Base-by-base conservation (phyloP, 2,329 filamentous ascomycete species). In the Penicillium sp. region DNA sequence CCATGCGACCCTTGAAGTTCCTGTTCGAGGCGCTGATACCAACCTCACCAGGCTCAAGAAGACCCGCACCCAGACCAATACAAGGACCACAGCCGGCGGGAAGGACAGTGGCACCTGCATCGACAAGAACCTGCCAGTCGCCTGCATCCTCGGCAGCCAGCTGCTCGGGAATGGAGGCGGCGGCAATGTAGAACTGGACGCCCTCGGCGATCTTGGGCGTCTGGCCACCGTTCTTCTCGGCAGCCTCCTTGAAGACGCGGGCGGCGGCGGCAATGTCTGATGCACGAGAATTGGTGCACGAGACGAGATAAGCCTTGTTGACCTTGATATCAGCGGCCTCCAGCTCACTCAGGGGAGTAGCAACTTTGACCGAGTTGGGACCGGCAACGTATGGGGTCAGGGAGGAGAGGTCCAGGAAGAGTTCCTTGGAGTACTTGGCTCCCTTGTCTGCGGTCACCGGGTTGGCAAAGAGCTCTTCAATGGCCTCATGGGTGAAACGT, bases 1-100 rank as follows among this genome's bases (percentile, higher is more conserved):
- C 90, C 87, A 96, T 94, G 3, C 90, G 82, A 0, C 90, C 90
- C 69, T 90, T 90, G 76, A 90, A 96, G 68, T 95, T 95, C 9
- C 90, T 78, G 73, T 96, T 96, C 44, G 78, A 83, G 0, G 89
- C 88, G 51, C 78, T 84, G 57, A 96, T 90, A 24, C 90, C 90
- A 8, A 90, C 83, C 71, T 96, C 90, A n/a, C 87, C 88, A 2
- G 81, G 78, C 66, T 96, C 84, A 1, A 95, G 77, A 0, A 95
- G 75, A 34, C 90, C 90, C 0, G 77, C 81, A 7, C 86, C 88
- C 0, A 95, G 78, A 6, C 90, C 90, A 52, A 97, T 96, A 62
- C 91, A 96, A 0, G 86, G 85, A 0, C 83, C 89, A 55, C 90
- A 96, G 0, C 85, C 85, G 6, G 86, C 76, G 0, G 86, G 85